phyloP scores from a whole-genome alignment of 257 asterid species.

The Eucommia ulmoides region DNA sequence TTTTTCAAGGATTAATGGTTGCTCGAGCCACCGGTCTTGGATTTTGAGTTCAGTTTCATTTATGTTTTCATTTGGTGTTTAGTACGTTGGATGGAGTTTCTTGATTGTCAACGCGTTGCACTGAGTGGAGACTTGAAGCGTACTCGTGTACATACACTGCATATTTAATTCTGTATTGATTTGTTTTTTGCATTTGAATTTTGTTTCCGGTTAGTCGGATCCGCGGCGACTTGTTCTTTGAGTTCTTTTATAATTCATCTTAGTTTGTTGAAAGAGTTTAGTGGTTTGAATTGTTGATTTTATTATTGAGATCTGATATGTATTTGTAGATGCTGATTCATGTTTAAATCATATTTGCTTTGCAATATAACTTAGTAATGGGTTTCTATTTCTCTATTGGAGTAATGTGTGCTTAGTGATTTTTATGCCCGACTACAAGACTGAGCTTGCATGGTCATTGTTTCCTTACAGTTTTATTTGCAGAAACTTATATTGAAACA shows the following conservation, averaged over 20 bases:
- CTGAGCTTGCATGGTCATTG: background rate
- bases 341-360: too few species aligned
- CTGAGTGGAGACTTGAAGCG: too few species aligned
- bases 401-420: background rate
- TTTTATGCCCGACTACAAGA: background rate
- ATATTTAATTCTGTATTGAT: too few species aligned
- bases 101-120: constrained; percentile 9
- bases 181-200: constrained; percentile 15
- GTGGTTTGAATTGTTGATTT: too few species aligned
- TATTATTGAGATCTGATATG: too few species aligned
- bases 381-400: background rate
- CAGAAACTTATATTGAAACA: background rate
- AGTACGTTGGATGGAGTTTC: background rate
- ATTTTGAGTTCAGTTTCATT: background rate
- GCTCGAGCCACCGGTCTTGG: background rate
- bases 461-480: background rate
- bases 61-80: background rate
- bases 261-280: background rate
- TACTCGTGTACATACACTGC: too few species aligned
- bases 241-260: constrained; percentile 9
- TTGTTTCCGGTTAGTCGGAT: constrained; percentile 32
- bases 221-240: constrained; percentile 21
- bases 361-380: constrained; percentile 6
- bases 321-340: too few species aligned
- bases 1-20: background rate